Percentiles rank a stretch among this genome's conserved stretches.
Conservation (phyloP, 2,329 filamentous ascomycete species). For the Botrytis byssoidea region DNA sequence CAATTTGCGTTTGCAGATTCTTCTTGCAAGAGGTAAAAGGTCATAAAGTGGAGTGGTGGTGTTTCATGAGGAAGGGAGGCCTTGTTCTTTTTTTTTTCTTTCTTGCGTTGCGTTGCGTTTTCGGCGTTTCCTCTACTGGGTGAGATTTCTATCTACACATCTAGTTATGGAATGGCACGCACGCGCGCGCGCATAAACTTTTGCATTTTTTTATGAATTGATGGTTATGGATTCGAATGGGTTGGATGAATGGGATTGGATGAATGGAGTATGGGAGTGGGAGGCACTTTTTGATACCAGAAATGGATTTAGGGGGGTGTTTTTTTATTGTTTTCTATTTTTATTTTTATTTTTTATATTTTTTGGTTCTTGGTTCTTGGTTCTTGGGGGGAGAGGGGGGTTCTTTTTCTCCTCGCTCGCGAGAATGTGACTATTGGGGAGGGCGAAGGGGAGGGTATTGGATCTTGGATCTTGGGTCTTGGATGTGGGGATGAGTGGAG, state of each 20-base stretch:
- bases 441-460: background rate
- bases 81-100: background rate
- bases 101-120: background rate
- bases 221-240: background rate
- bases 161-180: background rate
- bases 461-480: background rate
- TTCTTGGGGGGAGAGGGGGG: too few relatives aligned
- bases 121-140: background rate
- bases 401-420: too few relatives aligned
- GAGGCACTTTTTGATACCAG: constrained; percentile 18
- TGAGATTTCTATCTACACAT: background rate
- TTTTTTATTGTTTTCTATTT: too few relatives aligned
- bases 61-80: background rate
- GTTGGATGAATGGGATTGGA: constrained; percentile 12
- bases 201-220: background rate
- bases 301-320: background rate
- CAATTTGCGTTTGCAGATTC: background rate
- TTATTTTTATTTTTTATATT: background rate
- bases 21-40: background rate
- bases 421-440: background rate
- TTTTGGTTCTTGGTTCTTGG: background rate
- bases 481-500: background rate
- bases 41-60: background rate
- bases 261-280: constrained; percentile 23
- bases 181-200: background rate